phyloP scores from a whole-genome alignment of 768 basidiomycete species.

The Suillus fuscotomentosus region DNA sequence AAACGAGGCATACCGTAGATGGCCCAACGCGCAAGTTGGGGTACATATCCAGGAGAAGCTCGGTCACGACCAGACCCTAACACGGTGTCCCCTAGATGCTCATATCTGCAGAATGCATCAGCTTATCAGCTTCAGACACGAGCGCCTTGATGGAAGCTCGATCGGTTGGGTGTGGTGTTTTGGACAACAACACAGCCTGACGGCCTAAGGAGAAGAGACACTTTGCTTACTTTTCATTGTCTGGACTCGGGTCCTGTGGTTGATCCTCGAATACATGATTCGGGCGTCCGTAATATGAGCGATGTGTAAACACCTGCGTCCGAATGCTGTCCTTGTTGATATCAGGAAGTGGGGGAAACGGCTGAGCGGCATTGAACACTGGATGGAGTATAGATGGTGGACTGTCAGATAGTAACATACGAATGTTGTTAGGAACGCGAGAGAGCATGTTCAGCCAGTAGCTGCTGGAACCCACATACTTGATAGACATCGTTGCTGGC shows the following conservation, averaged over 20 bases:
- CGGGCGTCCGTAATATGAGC: conserved; percentile 66
- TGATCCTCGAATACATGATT: conserved; percentile 77
- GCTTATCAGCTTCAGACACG: background rate
- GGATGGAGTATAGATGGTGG: conserved; percentile 20
- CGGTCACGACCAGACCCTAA: conserved; percentile 67
- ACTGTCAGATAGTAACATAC: conserved; percentile 9
- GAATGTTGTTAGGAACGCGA: conserved; percentile 1
- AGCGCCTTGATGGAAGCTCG: background rate
- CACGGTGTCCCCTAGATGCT: conserved; percentile 77
- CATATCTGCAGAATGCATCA: conserved; percentile 44
- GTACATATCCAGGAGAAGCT: conserved; percentile 58
- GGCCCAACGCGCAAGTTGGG: conserved; percentile 76
- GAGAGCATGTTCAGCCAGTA: conserved; percentile 8
- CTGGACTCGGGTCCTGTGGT: conserved; percentile 69
- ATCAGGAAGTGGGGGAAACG: conserved; percentile 56
- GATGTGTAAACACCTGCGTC: conserved; percentile 71
- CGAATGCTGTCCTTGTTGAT: conserved; percentile 47
- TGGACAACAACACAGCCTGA: background rate
- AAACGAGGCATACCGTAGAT: conserved; percentile 52
- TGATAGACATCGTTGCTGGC: background rate
- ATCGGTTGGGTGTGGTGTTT: background rate
- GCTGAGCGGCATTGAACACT: conserved; percentile 27
- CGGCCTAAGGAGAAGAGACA: background rate
- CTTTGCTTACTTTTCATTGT: conserved; percentile 70
- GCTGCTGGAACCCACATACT: conserved; percentile 2